Conservation (phyloP, 1,284 basidiomycete genomes). For the Puccinia novopanici region DNA sequence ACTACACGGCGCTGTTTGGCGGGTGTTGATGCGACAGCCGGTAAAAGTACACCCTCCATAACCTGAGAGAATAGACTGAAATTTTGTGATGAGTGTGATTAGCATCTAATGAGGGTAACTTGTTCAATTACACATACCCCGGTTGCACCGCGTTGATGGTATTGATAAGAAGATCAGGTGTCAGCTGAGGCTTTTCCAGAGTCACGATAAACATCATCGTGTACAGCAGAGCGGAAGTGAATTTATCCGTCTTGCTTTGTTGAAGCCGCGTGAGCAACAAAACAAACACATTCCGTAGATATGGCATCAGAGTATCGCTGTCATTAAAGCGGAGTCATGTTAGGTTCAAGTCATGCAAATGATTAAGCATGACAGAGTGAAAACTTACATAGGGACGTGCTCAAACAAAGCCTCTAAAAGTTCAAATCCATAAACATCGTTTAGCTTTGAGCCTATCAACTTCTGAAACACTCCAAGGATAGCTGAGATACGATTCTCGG, state of each 20-base stretch:
- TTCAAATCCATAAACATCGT: conserved; percentile 90
- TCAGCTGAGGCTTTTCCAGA: conserved; percentile 69
- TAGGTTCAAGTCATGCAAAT: not conserved
- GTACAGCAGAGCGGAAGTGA: conserved; percentile 77
- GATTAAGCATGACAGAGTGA: not conserved
- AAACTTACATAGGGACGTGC: conserved; percentile 58
- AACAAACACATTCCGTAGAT: conserved; percentile 76
- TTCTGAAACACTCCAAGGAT: conserved; percentile 90
- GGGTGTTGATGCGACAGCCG: conserved; percentile 77
- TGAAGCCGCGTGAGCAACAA: conserved; percentile 83
- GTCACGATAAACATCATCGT: conserved; percentile 77
- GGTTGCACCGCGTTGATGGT: conserved; percentile 82
- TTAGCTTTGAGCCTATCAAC: conserved; percentile 80
- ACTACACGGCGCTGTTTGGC: conserved; percentile 80
- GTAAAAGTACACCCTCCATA: conserved; percentile 74
- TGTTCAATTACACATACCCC: conserved; percentile 58
- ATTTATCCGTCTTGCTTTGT: conserved; percentile 83
- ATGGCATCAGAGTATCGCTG: conserved; percentile 71
- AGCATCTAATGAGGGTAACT: not conserved
- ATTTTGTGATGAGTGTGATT: not conserved
- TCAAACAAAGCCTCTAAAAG: conserved; percentile 77
- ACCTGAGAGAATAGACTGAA: conserved; percentile 75
- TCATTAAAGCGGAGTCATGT: not conserved
- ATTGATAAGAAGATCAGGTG: conserved; percentile 75
- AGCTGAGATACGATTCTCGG: conserved; percentile 72